Evolutionary conservation across 2,329 filamentous ascomycete genomes (phyloP).

Genomic region (Penicillium sp.): DNA sequence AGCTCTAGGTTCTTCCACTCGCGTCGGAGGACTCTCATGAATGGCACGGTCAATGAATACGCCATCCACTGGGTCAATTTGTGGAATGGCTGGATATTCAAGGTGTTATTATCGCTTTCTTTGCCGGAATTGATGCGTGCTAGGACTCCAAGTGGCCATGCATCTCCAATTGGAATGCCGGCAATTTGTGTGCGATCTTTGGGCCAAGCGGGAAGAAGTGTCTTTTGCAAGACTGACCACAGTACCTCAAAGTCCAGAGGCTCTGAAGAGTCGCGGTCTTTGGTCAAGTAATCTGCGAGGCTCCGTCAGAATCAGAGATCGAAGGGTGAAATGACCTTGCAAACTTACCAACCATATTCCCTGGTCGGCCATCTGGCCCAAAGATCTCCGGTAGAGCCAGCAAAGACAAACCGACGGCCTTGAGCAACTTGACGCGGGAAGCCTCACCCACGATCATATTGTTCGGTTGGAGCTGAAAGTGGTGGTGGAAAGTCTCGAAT

Average conservation of each 20-base stretch:
- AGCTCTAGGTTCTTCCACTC: slow-evolving; percentile 52
- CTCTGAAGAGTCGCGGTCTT: slow-evolving; percentile 21
- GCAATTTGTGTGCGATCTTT: slow-evolving; percentile 41
- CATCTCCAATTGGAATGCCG: slow-evolving; percentile 47
- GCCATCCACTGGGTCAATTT: slow-evolving; percentile 68
- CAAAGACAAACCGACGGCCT: slow-evolving; percentile 43
- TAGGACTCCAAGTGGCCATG: slow-evolving; percentile 44
- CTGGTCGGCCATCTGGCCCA: slow-evolving; percentile 44
- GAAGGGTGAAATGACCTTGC: background rate
- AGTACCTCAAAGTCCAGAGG: slow-evolving; percentile 40
- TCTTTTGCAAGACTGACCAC: slow-evolving; percentile 44
- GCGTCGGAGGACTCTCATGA: slow-evolving; percentile 51
- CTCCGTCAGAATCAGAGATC: background rate
- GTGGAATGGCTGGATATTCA: slow-evolving; percentile 52
- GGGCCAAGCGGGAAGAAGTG: slow-evolving; percentile 50
- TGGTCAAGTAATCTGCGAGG: slow-evolving; percentile 42
- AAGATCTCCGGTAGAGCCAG: slow-evolving; percentile 39
- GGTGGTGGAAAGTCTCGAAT: background rate
- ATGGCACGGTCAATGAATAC: slow-evolving; percentile 67
- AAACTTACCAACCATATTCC: slow-evolving; percentile 46
- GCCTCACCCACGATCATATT: slow-evolving; percentile 48
- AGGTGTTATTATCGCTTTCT: slow-evolving; percentile 10
- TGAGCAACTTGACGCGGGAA: slow-evolving; percentile 43
- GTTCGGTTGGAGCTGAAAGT: slow-evolving; percentile 43
- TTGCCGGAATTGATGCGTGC: slow-evolving; percentile 2